These are phyloP conservation scores for Cordyceps cateniannulata DNA, from an alignment of 2,329 filamentous ascomycete genomes.

Conservation along the genomic window DNA sequence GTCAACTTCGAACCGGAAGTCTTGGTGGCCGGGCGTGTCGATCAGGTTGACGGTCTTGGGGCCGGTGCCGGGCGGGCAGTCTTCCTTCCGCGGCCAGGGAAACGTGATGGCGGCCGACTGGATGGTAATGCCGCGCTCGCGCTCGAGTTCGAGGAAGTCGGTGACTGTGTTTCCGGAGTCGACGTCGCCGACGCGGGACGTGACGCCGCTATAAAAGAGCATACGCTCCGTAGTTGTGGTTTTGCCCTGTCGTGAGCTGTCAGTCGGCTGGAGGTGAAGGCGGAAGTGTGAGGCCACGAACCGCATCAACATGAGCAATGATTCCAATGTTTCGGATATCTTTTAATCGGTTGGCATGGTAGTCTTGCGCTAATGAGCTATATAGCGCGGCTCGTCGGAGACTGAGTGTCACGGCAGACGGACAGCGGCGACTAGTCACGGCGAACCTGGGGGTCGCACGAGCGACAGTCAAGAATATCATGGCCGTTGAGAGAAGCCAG, in stretches of 20 bases:
- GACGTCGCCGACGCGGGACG: slow-evolving; percentile 84
- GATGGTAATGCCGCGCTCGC: slow-evolving; percentile 90
- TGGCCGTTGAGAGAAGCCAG: not conserved
- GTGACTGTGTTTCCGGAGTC: slow-evolving; percentile 96
- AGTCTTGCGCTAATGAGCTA: slow-evolving; percentile 14
- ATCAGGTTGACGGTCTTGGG: slow-evolving; percentile 81
- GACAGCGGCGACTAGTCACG: not conserved
- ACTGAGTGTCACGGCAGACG: not conserved
- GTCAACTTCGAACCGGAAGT: slow-evolving; percentile 95
- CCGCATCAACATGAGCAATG: slow-evolving; percentile 95
- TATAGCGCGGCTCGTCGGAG: slow-evolving; percentile 3
- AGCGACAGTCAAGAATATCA: not conserved
- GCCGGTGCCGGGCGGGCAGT: slow-evolving; percentile 31
- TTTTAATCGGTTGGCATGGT: slow-evolving; percentile 19
- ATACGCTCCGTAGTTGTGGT: slow-evolving; percentile 98
- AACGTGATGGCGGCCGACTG: slow-evolving; percentile 96
- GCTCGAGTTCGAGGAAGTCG: slow-evolving; percentile 89
- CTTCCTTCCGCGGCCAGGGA: slow-evolving; percentile 67
- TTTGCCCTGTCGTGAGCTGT: slow-evolving; percentile 56
- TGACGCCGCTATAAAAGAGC: slow-evolving; percentile 93
- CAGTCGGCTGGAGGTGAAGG: not conserved
- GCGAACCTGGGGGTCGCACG: not conserved
- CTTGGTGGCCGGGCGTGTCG: slow-evolving; percentile 92
- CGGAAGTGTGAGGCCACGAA: slow-evolving; percentile 27
- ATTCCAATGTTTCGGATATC: slow-evolving; percentile 93